Evolutionary conservation across 2,329 filamentous ascomycete species (phyloP).

Genomic region (Alternaria longipes): DNA sequence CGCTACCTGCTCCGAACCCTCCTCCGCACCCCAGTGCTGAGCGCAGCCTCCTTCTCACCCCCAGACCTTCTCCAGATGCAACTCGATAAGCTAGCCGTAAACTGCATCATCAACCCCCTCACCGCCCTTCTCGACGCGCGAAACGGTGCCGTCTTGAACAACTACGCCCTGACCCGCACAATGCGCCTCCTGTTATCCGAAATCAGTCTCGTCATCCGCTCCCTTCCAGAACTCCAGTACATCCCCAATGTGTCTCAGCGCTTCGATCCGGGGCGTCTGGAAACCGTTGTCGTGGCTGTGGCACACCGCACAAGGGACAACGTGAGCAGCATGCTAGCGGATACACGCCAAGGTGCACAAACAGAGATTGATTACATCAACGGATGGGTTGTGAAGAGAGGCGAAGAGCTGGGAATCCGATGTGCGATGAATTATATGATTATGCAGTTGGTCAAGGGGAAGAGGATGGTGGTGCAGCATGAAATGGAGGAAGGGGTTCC

Average conservation of each 20-base stretch:
- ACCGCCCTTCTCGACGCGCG: constrained; percentile 80
- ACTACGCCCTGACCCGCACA: constrained; percentile 69
- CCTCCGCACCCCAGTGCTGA: constrained; percentile 68
- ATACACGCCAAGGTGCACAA: constrained; percentile 66
- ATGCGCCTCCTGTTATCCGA: constrained; percentile 79
- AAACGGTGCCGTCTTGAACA: constrained; percentile 76
- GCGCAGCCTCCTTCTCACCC: constrained; percentile 66
- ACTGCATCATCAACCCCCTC: constrained; percentile 80
- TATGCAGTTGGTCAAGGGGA: constrained; percentile 76
- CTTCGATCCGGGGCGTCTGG: constrained; percentile 69
- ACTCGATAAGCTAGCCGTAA: constrained; percentile 79
- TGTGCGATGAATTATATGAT: constrained; percentile 78
- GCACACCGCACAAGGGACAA: constrained; percentile 65
- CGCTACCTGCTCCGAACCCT: constrained; percentile 73
- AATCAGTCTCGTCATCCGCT: constrained; percentile 74
- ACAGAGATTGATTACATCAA: constrained; percentile 88
- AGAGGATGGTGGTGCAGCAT: constrained; percentile 59
- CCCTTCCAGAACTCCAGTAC: constrained; percentile 75
- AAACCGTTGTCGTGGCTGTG: constrained; percentile 66
- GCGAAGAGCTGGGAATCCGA: constrained; percentile 75
- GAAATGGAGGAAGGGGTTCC: constrained; percentile 55
- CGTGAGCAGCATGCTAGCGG: constrained; percentile 72
- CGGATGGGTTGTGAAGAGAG: constrained; percentile 82
- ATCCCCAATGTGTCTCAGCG: constrained; percentile 68
- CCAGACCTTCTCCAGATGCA: constrained; percentile 75